Conservation (phyloP, 225 moss, liverwort and hornwort genomes). For the Physcomitrium patens region DNA sequence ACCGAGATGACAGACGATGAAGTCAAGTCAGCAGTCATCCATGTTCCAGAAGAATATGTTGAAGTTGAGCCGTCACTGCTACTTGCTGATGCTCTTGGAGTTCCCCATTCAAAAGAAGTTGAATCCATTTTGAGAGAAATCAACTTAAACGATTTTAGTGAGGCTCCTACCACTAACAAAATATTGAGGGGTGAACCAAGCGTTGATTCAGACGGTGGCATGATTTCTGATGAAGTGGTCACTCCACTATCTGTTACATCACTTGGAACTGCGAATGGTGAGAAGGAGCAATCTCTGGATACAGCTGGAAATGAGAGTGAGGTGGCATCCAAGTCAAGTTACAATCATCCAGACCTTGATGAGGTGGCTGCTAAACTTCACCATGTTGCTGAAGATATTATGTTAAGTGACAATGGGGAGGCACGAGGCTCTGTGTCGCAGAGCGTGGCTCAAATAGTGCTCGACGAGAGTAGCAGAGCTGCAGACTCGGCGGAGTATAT, state of each 20-base stretch:
- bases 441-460: conserved; percentile 55
- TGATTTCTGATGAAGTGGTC: background rate
- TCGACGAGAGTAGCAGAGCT: conserved; percentile 42
- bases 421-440: conserved; percentile 30
- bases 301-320: conserved; percentile 33
- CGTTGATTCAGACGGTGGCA: conserved; percentile 16
- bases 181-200: background rate
- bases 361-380: conserved; percentile 46
- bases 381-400: conserved; percentile 43
- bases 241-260: conserved; percentile 11
- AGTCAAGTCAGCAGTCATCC: conserved; percentile 16
- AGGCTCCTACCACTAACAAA: conserved; percentile 16
- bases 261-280: conserved; percentile 22
- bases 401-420: conserved; percentile 25
- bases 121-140: conserved; percentile 29
- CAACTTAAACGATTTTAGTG: conserved; percentile 26
- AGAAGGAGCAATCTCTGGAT: conserved; percentile 25
- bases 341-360: conserved; percentile 35
- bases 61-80: background rate
- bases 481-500: conserved; percentile 45
- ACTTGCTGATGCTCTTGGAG: conserved; percentile 7
- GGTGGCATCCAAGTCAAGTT: conserved; percentile 26
- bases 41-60: conserved; percentile 13
- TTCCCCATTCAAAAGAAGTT: background rate
- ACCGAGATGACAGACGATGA: conserved; percentile 28